Conservation (phyloP, 176 grass and related monocot genomes). For the barley (Hordeum vulgare) region MorexV3_pseudomolecules_assembly NC_058522.1:365295965-365296464, state of each 20-base stretch:
- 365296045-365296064: not conserved
- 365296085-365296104: not conserved
- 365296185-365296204: not conserved
- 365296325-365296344: too few relatives aligned
- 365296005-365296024: not conserved
- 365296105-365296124: not conserved
- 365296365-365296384: too few relatives aligned
- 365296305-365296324: too few relatives aligned
- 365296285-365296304: not conserved
- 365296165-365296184: not conserved
- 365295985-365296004: not conserved
- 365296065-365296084: not conserved
- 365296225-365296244: not conserved
- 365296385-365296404: too few relatives aligned
- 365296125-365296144: not conserved
- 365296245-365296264: not conserved
- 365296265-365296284: not conserved
- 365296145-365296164: not conserved
- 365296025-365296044: not conserved
- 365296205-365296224: not conserved
- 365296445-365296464: too few relatives aligned
- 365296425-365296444: too few relatives aligned
- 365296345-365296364: too few relatives aligned
- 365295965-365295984: slow-evolving; percentile 21
- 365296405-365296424: too few relatives aligned